These are phyloP conservation scores for Sordariomycetes sp. DNA, from an alignment of 2,329 filamentous ascomycete genomes.

Conservation along the genomic window DNA sequence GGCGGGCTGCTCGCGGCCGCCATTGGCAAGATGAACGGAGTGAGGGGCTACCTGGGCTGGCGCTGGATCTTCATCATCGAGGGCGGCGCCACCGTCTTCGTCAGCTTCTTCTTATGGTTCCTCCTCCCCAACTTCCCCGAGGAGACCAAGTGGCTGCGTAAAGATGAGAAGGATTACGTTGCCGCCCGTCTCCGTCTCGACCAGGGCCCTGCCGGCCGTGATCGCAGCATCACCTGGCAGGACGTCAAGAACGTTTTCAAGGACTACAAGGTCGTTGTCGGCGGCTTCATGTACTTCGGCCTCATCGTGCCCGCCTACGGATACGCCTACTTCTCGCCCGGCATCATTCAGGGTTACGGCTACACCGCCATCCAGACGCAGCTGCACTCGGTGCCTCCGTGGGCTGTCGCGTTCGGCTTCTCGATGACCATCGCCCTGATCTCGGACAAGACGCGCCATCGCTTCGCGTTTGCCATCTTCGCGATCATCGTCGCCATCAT, in stretches of 20 bases:
- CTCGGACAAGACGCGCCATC: conserved; percentile 65
- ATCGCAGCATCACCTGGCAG: conserved; percentile 47
- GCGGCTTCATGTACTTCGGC: conserved; percentile 74
- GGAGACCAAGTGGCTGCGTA: conserved; percentile 60
- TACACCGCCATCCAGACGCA: conserved; percentile 51
- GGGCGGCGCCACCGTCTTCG: conserved; percentile 52
- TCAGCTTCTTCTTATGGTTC: conserved; percentile 58
- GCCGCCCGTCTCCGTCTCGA: conserved; percentile 58
- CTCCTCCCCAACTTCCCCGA: conserved; percentile 67
- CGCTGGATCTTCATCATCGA: conserved; percentile 80
- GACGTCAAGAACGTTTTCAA: conserved; percentile 58
- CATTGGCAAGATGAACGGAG: conserved; percentile 78
- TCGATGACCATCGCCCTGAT: conserved; percentile 64
- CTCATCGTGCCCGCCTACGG: conserved; percentile 69
- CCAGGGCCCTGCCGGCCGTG: conserved; percentile 51
- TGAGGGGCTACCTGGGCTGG: conserved; percentile 64
- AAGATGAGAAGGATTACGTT: conserved; percentile 61
- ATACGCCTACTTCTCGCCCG: conserved; percentile 69
- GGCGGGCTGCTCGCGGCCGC: conserved; percentile 77
- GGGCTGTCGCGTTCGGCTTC: conserved; percentile 65
- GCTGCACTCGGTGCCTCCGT: conserved; percentile 48
- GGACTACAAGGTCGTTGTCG: conserved; percentile 65
- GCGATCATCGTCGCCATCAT: conserved; percentile 60
- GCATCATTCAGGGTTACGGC: conserved; percentile 59
- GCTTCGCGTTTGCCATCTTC: conserved; percentile 66